Base-by-base conservation (phyloP, 2,329 filamentous ascomycete species). In the Trichoderma atroviride region DNA sequence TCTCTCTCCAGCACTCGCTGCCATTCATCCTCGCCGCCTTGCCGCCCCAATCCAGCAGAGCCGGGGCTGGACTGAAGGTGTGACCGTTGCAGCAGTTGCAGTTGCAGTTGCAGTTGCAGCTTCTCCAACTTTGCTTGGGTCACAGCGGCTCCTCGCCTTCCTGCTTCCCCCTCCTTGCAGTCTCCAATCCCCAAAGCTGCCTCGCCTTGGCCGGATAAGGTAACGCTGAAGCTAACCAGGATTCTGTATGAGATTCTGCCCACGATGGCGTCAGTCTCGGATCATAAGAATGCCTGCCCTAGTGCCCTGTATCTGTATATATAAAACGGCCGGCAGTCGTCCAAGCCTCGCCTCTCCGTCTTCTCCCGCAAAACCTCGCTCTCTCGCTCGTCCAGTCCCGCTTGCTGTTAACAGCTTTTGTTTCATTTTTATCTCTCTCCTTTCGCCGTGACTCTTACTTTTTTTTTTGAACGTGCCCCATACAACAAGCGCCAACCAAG, bases 221-320 rank as follows among this genome's bases (percentile, higher is more conserved):
- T 24, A n/a, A 55, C 29, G 22, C 27, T 22, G 55, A 31, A 52
- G 33, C 50, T 43, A 56, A 52, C 29, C 29, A 29, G 53, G 53
- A 35, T 22, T 43, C 53, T 55, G 11, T 33, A 19, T 43, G 31
- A 31, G 7, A 31, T 52, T 27, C 43, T 61, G 57, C 65, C 50
- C 57, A 61, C 65, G 65, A 61, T 68, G 65, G 65, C 65, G 65
- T 68, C 65, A 68, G 56, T 68, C 65, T 61, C 57, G 57, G 50
- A 61, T 68, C 65, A 68, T 68, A 19, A 61, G 55, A 29, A 29
- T 27, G 22, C 3, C 37, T 58, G 24, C 47, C 47, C 60, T 47
- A 50, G 63, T 59, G 63, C 55, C 55, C 40, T 43, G 40, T 43
- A 43, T 43, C 63, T 33, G 43, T 68, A 27, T 68, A 68, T 60